Base-by-base conservation (phyloP, 805 yeast species). In the Naumovozyma castellii region DNA sequence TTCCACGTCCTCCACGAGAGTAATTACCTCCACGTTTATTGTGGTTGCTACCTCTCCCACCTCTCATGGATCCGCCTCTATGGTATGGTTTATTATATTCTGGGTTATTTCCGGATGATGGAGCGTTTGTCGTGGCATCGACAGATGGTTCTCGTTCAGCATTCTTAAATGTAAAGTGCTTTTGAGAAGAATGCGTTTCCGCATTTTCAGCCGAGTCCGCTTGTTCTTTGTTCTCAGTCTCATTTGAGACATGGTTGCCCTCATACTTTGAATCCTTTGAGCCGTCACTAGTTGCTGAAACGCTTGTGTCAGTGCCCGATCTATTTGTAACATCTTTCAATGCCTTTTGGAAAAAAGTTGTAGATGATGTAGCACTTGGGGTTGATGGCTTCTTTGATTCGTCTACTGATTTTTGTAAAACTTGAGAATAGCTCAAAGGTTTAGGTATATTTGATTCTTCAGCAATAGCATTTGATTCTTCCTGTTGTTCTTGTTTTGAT, bases 381-480 rank as follows among this genome's bases (percentile, higher is more conserved):
- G 31, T 27, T 16, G 46, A 35, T 22, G 41, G 29, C 33, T 40
- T 46, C 43, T 52, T 50, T 13, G 49, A 37, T 10, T 52, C 52
- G n/a, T 49, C 55, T 16, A 49, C 54, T 13, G 56, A 49, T 42
- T 44, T 51, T 34, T 54, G 46, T 17, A 53, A 38, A 9, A 51
- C 56, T 29, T 55, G 50, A n/a, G 56, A 48, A 34, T 56, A 56
- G 36, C 58, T 53, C 27, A 56, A 35, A 2, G 32, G 32, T 33
- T 18, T 33, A 18, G 54, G 54, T 12, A 45, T 49, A 35, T 39
- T 39, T 14, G 32, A 20, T 15, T 22, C 19, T 18, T 33, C 37
- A 31, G 18, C 29, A 12, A 12, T 34, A 20, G 30, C 20, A 25
- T 32, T 42, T 18, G 19, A 18, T 19, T 30, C 31, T 19, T 34